These are phyloP conservation scores for Schizochytrium sp. DNA, from an alignment of 108 stramenopile genomes.

Conservation along the genomic window DNA sequence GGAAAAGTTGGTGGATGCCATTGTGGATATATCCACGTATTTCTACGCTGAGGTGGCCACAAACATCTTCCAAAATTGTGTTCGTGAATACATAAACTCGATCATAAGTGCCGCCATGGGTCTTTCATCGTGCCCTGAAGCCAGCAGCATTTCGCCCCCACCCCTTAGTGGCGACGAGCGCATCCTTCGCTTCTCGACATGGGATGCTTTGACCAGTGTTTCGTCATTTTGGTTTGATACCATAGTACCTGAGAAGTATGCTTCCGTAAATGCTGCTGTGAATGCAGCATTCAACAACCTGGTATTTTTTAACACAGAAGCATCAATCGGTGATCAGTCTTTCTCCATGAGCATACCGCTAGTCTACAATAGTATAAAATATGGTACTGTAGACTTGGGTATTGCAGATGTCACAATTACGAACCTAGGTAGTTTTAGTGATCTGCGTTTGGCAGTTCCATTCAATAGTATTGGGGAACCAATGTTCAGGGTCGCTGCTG, in stretches of 20 bases:
- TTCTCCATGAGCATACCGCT: neutral
- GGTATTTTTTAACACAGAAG: slow-evolving; percentile 5
- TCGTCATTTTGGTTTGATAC: neutral
- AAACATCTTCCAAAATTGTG: slow-evolving; percentile 1
- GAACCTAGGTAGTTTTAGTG: neutral
- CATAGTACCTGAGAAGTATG: neutral
- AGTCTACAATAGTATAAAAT: slow-evolving; percentile 32
- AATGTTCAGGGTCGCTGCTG: neutral
- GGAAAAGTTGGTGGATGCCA: slow-evolving; percentile 13
- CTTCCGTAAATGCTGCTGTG: slow-evolving; percentile 10
- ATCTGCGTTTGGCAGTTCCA: neutral
- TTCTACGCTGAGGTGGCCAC: slow-evolving; percentile 2
- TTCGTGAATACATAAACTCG: slow-evolving; percentile 49
- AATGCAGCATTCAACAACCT: slow-evolving; percentile 14
- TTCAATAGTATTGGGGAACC: neutral
- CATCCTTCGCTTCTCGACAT: slow-evolving; percentile 36
- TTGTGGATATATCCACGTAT: slow-evolving; percentile 2
- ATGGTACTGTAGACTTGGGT: neutral
- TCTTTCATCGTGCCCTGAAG: neutral
- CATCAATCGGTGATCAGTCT: neutral
- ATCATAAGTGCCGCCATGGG: neutral
- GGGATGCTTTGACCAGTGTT: neutral
- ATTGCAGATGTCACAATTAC: neutral
- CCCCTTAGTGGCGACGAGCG: neutral
- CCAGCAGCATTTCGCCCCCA: slow-evolving; percentile 28